A percentile compares a stretch with the other conserved stretches of the same genome.
Conservation (phyloP, 352 stramenopile genomes). For the Pythium myriotylum region DNA sequence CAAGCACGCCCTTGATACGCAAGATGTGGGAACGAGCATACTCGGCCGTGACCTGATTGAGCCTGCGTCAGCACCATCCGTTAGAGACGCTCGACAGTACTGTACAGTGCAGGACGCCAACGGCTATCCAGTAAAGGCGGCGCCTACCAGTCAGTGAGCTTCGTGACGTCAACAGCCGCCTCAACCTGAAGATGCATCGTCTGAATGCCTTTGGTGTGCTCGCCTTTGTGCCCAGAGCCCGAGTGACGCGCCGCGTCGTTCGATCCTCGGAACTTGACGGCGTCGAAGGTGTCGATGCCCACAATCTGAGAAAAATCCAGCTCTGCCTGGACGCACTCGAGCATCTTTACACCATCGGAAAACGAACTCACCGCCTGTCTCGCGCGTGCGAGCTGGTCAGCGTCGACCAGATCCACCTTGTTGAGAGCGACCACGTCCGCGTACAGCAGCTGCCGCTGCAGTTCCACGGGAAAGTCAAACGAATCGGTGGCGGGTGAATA, state of each 20-base stretch:
- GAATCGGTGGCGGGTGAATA: conserved; percentile 25
- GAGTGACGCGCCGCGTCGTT: conserved; percentile 1
- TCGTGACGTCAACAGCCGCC: conserved; percentile 44
- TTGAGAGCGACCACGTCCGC: conserved; percentile 75
- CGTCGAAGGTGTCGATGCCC: conserved; percentile 75
- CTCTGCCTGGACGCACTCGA: conserved; percentile 52
- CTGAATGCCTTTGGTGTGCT: conserved; percentile 56
- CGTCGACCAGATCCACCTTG: conserved; percentile 64
- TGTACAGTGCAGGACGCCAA: not conserved
- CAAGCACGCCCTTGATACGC: conserved; percentile 67
- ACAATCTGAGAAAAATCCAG: conserved; percentile 59
- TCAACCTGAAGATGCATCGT: conserved; percentile 62
- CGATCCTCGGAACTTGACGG: conserved; percentile 46
- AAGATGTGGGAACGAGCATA: conserved; percentile 65
- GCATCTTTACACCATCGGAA: conserved; percentile 52
- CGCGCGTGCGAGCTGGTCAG: conserved; percentile 36
- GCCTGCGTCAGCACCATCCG: conserved; percentile 16
- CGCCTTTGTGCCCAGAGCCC: conserved; percentile 19
- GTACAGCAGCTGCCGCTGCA: conserved; percentile 69
- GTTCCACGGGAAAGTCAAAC: conserved; percentile 57
- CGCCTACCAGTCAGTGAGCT: conserved; percentile 59
- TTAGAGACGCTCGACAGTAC: not conserved
- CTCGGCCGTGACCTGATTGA: conserved; percentile 50
- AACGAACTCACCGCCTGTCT: conserved; percentile 37
- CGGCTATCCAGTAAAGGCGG: not conserved